Conservation (phyloP, 192 early-diverging fungal species). For the Dimargaris cristalligena region DNA sequence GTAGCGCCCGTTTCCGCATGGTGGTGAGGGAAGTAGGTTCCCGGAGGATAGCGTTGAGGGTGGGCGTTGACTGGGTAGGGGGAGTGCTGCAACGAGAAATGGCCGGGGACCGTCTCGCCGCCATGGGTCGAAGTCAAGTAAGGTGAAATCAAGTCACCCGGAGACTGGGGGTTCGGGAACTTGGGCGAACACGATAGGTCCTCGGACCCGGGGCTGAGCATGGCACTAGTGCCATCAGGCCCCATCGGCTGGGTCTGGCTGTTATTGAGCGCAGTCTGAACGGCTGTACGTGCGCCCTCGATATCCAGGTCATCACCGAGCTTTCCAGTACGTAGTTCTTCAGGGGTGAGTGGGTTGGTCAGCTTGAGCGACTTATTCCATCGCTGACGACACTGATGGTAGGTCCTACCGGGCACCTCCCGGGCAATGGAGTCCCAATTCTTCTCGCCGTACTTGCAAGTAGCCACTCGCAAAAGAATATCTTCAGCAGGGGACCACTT, state of each 20-base stretch:
- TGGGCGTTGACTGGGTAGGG: background rate
- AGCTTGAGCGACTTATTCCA: slow-evolving; percentile 17
- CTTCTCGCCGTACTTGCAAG: slow-evolving; percentile 17
- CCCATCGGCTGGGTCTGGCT: background rate
- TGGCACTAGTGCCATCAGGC: background rate
- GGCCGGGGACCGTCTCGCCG: background rate
- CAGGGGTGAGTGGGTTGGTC: background rate
- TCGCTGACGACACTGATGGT: slow-evolving; percentile 29
- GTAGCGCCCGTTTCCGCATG: background rate
- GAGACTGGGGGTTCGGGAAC: background rate
- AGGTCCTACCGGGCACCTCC: slow-evolving; percentile 20
- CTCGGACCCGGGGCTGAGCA: background rate
- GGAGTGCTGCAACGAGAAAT: background rate
- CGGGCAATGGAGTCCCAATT: slow-evolving; percentile 25
- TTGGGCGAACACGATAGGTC: background rate
- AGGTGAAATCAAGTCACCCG: background rate
- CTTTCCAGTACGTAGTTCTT: slow-evolving; percentile 1
- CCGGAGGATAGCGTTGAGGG: background rate
- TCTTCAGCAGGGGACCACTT: slow-evolving; percentile 26
- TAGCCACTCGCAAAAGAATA: slow-evolving; percentile 15
- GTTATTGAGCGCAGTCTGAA: background rate
- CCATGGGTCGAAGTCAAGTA: no score
- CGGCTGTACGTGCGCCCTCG: background rate
- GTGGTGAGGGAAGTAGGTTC: background rate
- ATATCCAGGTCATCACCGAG: slow-evolving; percentile 4